phyloP scores from a whole-genome alignment of 805 yeast species.

The Candida suzukii region DNA sequence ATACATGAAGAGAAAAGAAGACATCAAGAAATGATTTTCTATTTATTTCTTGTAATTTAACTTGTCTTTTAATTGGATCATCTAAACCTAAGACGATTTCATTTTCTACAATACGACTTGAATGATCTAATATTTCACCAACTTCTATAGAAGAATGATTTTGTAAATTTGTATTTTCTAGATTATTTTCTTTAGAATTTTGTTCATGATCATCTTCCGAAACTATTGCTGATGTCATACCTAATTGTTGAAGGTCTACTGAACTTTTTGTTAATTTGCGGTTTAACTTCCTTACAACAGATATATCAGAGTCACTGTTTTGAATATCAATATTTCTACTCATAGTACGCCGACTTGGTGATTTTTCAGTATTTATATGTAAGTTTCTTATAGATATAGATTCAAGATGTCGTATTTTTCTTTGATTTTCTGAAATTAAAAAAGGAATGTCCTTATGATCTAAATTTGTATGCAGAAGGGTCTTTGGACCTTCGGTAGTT shows the following conservation, averaged over 20 bases:
- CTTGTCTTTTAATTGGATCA: conserved; percentile 20
- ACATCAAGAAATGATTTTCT: conserved; percentile 21
- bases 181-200: too few relatives aligned
- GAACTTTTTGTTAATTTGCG: background rate
- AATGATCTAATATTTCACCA: conserved; percentile 9
- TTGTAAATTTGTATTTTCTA: too few relatives aligned
- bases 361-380: background rate
- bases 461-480: background rate
- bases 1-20: conserved; percentile 29
- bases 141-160: background rate
- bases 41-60: conserved; percentile 21
- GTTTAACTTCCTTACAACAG: background rate
- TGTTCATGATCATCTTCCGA: too few relatives aligned
- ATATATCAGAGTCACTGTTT: too few relatives aligned
- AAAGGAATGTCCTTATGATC: background rate
- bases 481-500: background rate
- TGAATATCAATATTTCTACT: background rate
- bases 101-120: background rate
- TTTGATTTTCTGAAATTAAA: conserved; percentile 6
- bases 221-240: too few relatives aligned
- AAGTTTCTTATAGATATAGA: conserved; percentile 12
- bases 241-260: too few relatives aligned
- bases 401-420: conserved; percentile 20
- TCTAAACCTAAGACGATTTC: conserved; percentile 6
- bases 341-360: background rate